Base-by-base conservation (phyloP, 2,329 filamentous ascomycete species). In the Stemphylium vesicarium region DNA sequence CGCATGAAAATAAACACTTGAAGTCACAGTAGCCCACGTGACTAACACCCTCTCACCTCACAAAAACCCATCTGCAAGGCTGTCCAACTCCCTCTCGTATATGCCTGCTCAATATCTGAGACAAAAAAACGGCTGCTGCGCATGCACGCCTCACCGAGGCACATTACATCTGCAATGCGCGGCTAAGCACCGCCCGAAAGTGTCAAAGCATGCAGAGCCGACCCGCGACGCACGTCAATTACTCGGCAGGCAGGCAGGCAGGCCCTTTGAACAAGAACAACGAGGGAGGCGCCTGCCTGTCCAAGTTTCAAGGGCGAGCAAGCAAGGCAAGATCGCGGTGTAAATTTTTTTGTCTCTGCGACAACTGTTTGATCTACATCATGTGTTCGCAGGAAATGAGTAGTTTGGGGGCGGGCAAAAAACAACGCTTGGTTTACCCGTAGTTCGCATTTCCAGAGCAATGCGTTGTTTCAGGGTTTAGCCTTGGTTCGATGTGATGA, bases 201-300 rank as follows among this genome's bases (percentile, higher is more conserved):
- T 52, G 48, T 56, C 40, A 46, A 41, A 29, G 35, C 33, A 33
- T 44, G 47, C 56, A 57, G 46, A 58, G 44, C 36, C 50, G 50
- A 36, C 44, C 50, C 50, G 50, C 44, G 50, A 53, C 29, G 57
- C 54, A 60, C 46, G 57, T 48, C 46, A 56, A 53, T 57, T 60
- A 60, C 57, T 62, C 57, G 56, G 50, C 59, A 62, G 49, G 46
- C 15, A 62, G 49, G 46, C 15, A 20, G 20, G 20, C 3, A 20
- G 20, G 20, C 20, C 20, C 20, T 10, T 4, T n/a, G n/a, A 11
- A n/a, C 22, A 29, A 3, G 16, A 29, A 29, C 16, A n/a, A 36
- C 8, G 24, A 32, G 15, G 15, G 24, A 32, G 15, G 7, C 33
- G 32, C 15, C 13, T 15, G 32, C 13, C 32, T 15, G 32, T 15